Conservation (phyloP, 2,329 filamentous ascomycete genomes). For the Ceratocystiopsis sp. region DNA sequence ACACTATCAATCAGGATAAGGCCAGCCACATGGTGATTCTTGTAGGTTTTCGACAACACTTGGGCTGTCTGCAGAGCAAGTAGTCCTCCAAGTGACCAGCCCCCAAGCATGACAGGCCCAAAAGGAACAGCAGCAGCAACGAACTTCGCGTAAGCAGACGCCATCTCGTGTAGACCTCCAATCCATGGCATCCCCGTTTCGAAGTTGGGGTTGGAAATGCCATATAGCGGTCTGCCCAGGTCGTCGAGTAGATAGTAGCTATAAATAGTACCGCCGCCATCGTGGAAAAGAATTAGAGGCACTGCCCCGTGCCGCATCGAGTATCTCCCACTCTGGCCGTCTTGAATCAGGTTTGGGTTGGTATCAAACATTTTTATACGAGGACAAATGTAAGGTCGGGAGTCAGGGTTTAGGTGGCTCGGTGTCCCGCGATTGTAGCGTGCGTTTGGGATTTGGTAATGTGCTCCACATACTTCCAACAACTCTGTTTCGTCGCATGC, state of each 20-base stretch:
- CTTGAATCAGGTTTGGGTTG: slow-evolving; percentile 11
- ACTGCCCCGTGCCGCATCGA: slow-evolving; percentile 11
- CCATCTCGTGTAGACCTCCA: slow-evolving; percentile 39
- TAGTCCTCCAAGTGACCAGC: slow-evolving; percentile 38
- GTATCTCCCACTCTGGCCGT: slow-evolving; percentile 3
- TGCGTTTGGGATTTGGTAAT: too few relatives aligned
- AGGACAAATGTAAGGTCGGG: neutral
- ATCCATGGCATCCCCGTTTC: slow-evolving; percentile 27
- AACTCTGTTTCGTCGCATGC: too few relatives aligned
- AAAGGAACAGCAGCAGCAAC: slow-evolving; percentile 22
- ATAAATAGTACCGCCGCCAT: slow-evolving; percentile 43
- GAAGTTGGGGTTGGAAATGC: slow-evolving; percentile 37
- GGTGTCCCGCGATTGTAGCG: too few relatives aligned
- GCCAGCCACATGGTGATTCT: slow-evolving; percentile 24
- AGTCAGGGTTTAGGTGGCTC: too few relatives aligned
- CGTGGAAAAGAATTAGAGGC: slow-evolving; percentile 41
- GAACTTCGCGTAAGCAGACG: slow-evolving; percentile 27
- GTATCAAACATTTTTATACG: slow-evolving; percentile 8
- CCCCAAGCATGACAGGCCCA: slow-evolving; percentile 31
- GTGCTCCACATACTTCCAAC: too few relatives aligned
- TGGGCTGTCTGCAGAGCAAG: slow-evolving; percentile 33
- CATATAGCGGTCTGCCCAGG: slow-evolving; percentile 32
- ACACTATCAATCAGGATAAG: slow-evolving; percentile 36
- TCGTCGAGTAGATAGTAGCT: slow-evolving; percentile 36
- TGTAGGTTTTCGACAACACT: slow-evolving; percentile 17